Conservation (phyloP, 371 early-diverging fungal genomes). For the Mortierella sp. region DNA sequence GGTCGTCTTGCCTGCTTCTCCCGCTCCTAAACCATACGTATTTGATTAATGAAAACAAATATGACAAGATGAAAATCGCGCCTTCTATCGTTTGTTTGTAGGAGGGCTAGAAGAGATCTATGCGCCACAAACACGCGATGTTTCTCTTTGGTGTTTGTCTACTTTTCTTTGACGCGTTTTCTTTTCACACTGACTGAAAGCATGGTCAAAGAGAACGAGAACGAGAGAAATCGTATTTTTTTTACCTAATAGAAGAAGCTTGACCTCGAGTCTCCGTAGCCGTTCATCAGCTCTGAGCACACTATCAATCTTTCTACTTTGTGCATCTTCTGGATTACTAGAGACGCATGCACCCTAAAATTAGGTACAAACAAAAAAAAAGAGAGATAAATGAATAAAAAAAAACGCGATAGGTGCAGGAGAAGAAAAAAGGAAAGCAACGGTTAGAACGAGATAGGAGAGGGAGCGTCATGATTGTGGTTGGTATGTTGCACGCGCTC, state of each 20-base stretch:
- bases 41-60: background rate
- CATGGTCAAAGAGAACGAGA: background rate
- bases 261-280: constrained; percentile 20
- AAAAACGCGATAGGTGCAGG: background rate
- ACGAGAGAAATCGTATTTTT: background rate
- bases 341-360: background rate
- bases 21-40: constrained; percentile 80
- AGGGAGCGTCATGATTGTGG: too few relatives aligned
- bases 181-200: background rate
- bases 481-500: too few relatives aligned
- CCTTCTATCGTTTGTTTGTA: background rate
- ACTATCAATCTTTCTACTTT: constrained; percentile 23
- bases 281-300: constrained; percentile 24
- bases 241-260: constrained; percentile 25
- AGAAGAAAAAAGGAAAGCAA: background rate
- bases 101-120: background rate
- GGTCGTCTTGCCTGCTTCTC: constrained; percentile 97
- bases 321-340: constrained; percentile 6
- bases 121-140: background rate
- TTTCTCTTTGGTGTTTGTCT: background rate
- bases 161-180: background rate
- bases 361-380: background rate
- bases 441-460: background rate
- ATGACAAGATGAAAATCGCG: background rate
- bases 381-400: too few relatives aligned